Evolutionary conservation across 2,329 filamentous ascomycete species (phyloP).

Genomic region (Fusarium succisae): DNA sequence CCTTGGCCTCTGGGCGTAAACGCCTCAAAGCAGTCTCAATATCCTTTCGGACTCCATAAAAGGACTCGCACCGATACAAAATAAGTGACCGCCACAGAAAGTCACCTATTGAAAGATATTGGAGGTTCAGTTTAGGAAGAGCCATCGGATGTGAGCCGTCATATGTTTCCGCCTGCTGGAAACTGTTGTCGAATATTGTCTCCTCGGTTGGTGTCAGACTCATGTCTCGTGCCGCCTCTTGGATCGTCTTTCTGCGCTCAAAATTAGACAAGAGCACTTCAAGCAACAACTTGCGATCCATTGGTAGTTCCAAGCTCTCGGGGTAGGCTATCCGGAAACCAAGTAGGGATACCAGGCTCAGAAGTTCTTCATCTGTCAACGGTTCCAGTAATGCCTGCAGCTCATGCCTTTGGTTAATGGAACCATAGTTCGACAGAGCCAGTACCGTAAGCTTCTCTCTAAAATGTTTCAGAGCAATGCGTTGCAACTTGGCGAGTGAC

Average conservation of each 20-base stretch:
- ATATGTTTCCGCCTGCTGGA: slow-evolving; percentile 85
- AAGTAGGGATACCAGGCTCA: slow-evolving; percentile 73
- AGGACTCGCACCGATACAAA: slow-evolving; percentile 88
- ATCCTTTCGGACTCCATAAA: slow-evolving; percentile 93
- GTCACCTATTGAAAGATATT: slow-evolving; percentile 94
- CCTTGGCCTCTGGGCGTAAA: slow-evolving; percentile 73
- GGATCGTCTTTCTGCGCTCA: slow-evolving; percentile 83
- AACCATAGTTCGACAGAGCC: slow-evolving; percentile 90
- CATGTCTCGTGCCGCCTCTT: slow-evolving; percentile 77
- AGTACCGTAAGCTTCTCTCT: slow-evolving; percentile 91
- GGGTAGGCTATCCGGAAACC: slow-evolving; percentile 88
- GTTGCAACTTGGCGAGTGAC: slow-evolving; percentile 80
- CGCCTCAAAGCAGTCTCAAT: slow-evolving; percentile 84
- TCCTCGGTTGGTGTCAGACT: slow-evolving; percentile 85
- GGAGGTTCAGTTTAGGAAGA: slow-evolving; percentile 92
- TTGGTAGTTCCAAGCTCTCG: slow-evolving; percentile 68
- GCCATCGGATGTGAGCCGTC: slow-evolving; percentile 88
- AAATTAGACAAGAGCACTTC: slow-evolving; percentile 80
- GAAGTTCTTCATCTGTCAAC: slow-evolving; percentile 79
- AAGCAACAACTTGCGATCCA: slow-evolving; percentile 71
- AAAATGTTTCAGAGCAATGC: slow-evolving; percentile 81
- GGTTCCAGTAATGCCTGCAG: slow-evolving; percentile 78
- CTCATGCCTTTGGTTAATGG: slow-evolving; percentile 83
- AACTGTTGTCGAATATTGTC: slow-evolving; percentile 78
- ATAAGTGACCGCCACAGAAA: slow-evolving; percentile 96